Base-by-base conservation (phyloP, 495 filamentous ascomycete species). In the Achaetomiella virescens region DNA sequence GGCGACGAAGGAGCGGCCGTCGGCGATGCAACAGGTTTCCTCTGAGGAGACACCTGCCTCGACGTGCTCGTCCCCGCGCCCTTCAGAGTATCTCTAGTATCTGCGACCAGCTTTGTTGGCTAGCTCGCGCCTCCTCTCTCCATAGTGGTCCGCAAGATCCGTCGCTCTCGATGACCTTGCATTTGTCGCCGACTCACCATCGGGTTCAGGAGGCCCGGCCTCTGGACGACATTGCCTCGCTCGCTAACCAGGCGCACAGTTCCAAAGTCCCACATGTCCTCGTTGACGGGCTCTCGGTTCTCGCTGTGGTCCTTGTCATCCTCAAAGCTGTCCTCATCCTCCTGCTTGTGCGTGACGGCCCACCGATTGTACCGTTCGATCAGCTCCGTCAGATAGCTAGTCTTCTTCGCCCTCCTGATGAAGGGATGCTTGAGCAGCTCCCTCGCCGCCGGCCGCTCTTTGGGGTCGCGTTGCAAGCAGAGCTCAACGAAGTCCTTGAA, bases 191-290 rank as follows among this genome's bases (percentile, higher is more conserved):
- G 87, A 80, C 37, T 87, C 87, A 50, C 87, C 82, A 93, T 83
- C 0, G 83, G 75, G 52, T 81, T 84, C 20, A 90, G 71, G 45
- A 73, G 40, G n/a, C 72, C 73, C n/a, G 74, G 75, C 20, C 74
- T 66, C 41, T 71, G 69, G 6, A 73, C 62, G 8, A 79, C 52
- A 25, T 70, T 74, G 22, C 73, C 76, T 64, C 85, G 75, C 29
- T 78, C 80, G 46, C 77, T 81, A 21, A 79, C 83, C 27, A 91
- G 83, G 41, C 89, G 78, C 45, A 96, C 86, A 2, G 91, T 97
- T 22, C 91, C 91, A 76, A 97, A 97, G 70, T 97, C 91, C 91
- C 91, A 97, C 56, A 96, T 82, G 66, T 96, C 89, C 61, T 91
- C 86, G 48, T 91, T 81, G n/a, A 77, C 73, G 2, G 70, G 67